A percentile compares a stretch with the other conserved stretches of the same genome.
These are phyloP conservation scores for Hirschioporus abietinus DNA, from an alignment of 768 basidiomycete species.

Conservation along the genomic window DNA sequence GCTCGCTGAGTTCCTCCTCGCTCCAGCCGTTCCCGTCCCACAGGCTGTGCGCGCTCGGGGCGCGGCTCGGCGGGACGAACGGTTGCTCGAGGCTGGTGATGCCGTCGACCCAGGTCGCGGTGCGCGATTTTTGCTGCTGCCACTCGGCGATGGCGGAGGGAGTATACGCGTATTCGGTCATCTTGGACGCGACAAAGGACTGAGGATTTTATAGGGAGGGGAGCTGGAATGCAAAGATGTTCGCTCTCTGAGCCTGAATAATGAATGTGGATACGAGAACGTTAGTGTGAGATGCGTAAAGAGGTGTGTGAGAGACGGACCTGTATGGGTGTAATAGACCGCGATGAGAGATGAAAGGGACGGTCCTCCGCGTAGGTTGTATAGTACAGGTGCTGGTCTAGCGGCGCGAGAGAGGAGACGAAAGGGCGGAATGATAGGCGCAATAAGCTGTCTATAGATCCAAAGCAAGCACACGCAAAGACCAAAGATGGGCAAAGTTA, in stretches of 20 bases:
- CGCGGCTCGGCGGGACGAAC: neutral
- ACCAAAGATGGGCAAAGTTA: neutral
- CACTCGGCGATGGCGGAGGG: neutral
- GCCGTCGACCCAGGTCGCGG: neutral
- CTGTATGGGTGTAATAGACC: neutral
- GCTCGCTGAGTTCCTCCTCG: neutral
- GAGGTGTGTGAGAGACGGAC: neutral
- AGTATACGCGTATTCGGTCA: neutral
- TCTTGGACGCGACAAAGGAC: neutral
- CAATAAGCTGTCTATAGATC: no score
- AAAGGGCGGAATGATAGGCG: no score
- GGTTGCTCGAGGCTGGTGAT: neutral
- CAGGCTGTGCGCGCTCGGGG: neutral
- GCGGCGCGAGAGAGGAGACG: neutral
- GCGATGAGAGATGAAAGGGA: neutral
- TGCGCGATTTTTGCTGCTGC: neutral
- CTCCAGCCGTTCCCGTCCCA: conserved; percentile 1
- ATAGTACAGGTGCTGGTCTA: no score
- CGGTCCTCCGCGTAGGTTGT: neutral
- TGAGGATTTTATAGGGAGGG: neutral
- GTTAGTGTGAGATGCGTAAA: neutral
- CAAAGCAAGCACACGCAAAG: neutral
- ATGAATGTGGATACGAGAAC: no score
- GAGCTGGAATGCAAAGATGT: no score
- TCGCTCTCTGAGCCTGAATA: neutral